phyloP scores from a whole-genome alignment of 805 yeast genomes.

The Kodamaea fukazawae region DNA sequence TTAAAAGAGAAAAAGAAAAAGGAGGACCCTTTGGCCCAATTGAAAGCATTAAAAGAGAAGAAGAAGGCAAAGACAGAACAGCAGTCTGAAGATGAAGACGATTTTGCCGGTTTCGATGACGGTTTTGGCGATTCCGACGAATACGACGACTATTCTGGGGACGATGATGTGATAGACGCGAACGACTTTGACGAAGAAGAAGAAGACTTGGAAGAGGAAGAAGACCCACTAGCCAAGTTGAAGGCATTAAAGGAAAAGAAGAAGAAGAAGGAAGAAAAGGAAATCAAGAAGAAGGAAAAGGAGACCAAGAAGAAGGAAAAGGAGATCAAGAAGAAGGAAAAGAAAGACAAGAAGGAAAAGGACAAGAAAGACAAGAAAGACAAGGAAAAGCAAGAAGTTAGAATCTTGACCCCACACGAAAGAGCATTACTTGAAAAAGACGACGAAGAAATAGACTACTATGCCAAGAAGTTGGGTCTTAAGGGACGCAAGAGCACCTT shows the following conservation, averaged over 20 bases:
- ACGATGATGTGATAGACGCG: constrained; percentile 13
- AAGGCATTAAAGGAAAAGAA: constrained; percentile 15
- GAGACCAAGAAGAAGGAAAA: constrained; percentile 16
- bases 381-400: constrained; percentile 3
- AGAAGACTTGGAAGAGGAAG: constrained; percentile 14
- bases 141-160: constrained; percentile 11
- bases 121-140: constrained; percentile 39
- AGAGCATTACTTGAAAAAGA: constrained; percentile 52
- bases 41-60: constrained; percentile 20
- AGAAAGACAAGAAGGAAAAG: constrained; percentile 16
- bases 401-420: constrained; percentile 23
- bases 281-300: constrained; percentile 14
- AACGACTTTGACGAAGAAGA: constrained; percentile 16
- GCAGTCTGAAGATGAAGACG: constrained; percentile 15
- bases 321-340: constrained; percentile 24
- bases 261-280: constrained; percentile 10
- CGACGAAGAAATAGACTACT: constrained; percentile 76
- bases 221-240: constrained; percentile 24
- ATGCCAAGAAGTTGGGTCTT: constrained; percentile 76
- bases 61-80: constrained; percentile 11
- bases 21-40: constrained; percentile 26
- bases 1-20: constrained; percentile 12
- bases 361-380: constrained; percentile 11
- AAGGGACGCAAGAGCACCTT: constrained; percentile 43
- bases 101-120: constrained; percentile 5